Evolutionary conservation across 176 grass and related monocot species (phyloP).

Genomic region (Echinochloa phyllopogon): DNA sequence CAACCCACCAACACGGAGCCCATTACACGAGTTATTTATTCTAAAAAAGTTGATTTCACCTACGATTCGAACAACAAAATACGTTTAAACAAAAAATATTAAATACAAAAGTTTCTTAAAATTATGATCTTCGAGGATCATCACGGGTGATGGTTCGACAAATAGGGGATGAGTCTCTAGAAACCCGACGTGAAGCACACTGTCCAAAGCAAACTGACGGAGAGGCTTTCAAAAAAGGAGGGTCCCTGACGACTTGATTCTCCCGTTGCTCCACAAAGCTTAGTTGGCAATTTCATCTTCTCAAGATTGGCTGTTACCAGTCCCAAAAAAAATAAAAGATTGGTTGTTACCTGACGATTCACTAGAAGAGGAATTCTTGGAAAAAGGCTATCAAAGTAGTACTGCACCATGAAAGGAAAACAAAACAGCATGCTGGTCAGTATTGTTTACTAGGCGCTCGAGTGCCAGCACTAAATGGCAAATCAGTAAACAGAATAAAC

Average conservation of each 20-base stretch:
- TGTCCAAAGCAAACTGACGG: slow-evolving; percentile 93
- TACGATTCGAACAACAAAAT: too few species aligned
- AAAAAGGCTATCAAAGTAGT: slow-evolving; percentile 91
- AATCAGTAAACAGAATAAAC: slow-evolving; percentile 12
- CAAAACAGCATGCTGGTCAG: slow-evolving; percentile 4
- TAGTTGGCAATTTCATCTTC: slow-evolving; percentile 83
- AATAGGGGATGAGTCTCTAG: slow-evolving; percentile 84
- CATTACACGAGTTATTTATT: too few species aligned
- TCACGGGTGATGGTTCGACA: slow-evolving; percentile 49
- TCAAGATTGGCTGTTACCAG: slow-evolving; percentile 79
- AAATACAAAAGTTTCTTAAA: too few species aligned
- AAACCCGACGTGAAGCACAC: slow-evolving; percentile 86
- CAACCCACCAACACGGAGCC: too few species aligned
- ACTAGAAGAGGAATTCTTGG: slow-evolving; percentile 85
- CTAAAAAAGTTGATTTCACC: too few species aligned
- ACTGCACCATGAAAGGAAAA: slow-evolving; percentile 60
- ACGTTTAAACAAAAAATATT: too few species aligned
- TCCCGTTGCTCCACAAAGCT: slow-evolving; percentile 81
- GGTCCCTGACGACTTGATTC: slow-evolving; percentile 72
- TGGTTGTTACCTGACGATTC: slow-evolving; percentile 69
- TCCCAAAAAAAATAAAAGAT: too few species aligned
- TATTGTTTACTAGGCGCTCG: neutral
- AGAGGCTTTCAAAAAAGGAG: slow-evolving; percentile 94
- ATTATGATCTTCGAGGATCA: slow-evolving; percentile 38
- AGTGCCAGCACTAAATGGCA: slow-evolving; percentile 1